Evolutionary conservation across 2,329 filamentous ascomycete species (phyloP), one percentile per base, ranked within the genome.

Genomic region (Exophiala xenobiotica): DNA sequence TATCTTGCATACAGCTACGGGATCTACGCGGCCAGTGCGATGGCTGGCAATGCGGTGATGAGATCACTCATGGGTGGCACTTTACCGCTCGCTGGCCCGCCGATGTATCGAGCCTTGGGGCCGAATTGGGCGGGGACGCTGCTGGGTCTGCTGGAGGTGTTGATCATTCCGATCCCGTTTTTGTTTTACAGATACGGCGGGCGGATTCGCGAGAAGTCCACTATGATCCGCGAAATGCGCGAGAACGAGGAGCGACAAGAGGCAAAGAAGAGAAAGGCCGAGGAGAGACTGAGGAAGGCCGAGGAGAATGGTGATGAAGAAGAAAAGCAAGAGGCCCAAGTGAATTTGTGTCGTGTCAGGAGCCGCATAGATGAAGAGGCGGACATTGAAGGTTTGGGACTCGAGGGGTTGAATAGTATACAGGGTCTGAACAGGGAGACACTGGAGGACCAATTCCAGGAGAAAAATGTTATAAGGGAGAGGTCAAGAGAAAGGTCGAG

Each of bases 111-210:
- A 1, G 72, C 74, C 0, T 72, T 95, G 7, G 83, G 85, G 0
- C 82, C 88, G 0, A 85, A 88, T 56, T 93, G 88, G 88, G 85
- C 87, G 0, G 87, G 86, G 0, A 91, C 87, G 0, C 71, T 93
- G 40, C 73, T 93, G 2, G 88, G 86, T 0, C 63, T 91, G 46
- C 70, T 95, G 2, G 87, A 92, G 61, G 80, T 89, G 1, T 72
- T 76, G 0, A 79, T 90, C 62, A 85, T 93, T 12, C 88, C 90
- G 0, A 90, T 93, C 40, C 89, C 89, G 0, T 79, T 92, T 50
- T 75, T 89, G 0, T 93, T 95, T 63, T 93, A 89, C 58, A 67
- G 71, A 35, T 81, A 83, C 58, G 78, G 79, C 1, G 66, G 78
- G 41, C 75, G 73, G 65, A 82, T 86, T 56, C 67, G 82, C 42